Conservation (phyloP, 768 basidiomycete genomes). For the Suillus bovinus region DNA sequence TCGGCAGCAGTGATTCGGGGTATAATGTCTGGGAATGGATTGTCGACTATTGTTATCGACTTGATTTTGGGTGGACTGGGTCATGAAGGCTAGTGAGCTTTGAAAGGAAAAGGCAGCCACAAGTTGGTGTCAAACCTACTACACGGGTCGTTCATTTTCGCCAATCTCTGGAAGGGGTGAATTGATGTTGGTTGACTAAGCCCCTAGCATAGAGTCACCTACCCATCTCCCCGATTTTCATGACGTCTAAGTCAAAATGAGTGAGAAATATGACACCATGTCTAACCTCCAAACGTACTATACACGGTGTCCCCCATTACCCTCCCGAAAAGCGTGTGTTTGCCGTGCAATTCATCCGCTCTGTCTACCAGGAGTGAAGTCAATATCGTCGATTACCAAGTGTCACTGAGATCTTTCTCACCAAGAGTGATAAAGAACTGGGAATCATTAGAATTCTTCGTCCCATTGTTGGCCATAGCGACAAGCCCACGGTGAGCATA, state of each 20-base stretch:
- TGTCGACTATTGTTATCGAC: slow-evolving; percentile 80
- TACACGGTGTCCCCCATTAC: slow-evolving; percentile 86
- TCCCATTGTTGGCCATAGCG: slow-evolving; percentile 91
- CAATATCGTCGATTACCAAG: slow-evolving; percentile 5
- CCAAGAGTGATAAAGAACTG: slow-evolving; percentile 96
- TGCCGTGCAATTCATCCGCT: slow-evolving; percentile 91
- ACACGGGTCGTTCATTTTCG: slow-evolving; percentile 73
- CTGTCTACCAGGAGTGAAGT: slow-evolving; percentile 51
- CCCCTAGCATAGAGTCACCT: slow-evolving; percentile 20
- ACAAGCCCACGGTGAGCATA: slow-evolving; percentile 90
- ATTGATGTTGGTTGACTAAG: background rate
- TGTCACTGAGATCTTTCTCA: slow-evolving; percentile 28
- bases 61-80: slow-evolving; percentile 89
- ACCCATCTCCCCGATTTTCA: slow-evolving; percentile 93
- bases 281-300: slow-evolving; percentile 52
- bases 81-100: slow-evolving; percentile 8
- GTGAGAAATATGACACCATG: background rate
- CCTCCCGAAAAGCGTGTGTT: slow-evolving; percentile 94
- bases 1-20: slow-evolving; percentile 97
- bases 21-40: slow-evolving; percentile 93
- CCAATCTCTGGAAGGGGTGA: slow-evolving; percentile 56
- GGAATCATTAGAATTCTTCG: slow-evolving; percentile 87
- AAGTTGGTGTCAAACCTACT: slow-evolving; percentile 47
- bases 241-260: slow-evolving; percentile 57
- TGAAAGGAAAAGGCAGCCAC: slow-evolving; percentile 1